Evolutionary conservation across 257 asterid species (phyloP).

Genomic region (Fraxinus pennsylvanica): DNA sequence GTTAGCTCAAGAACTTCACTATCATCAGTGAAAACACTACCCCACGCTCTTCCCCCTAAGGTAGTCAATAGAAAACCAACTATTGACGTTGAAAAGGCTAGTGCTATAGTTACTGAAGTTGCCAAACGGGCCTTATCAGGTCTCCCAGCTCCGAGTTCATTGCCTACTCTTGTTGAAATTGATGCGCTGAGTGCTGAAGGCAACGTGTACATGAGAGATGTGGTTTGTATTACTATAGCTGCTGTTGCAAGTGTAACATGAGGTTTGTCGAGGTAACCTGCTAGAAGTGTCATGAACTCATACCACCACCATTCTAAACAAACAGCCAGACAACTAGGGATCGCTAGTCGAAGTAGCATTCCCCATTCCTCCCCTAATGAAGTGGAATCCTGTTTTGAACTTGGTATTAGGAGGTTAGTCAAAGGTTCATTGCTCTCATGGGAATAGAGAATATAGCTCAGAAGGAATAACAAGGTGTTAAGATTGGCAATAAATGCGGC

Average conservation of each 20-base stretch:
- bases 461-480: constrained; percentile 59
- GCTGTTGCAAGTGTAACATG: constrained; percentile 80
- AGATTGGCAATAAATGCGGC: constrained; percentile 60
- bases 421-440: constrained; percentile 31
- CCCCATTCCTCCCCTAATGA: constrained; percentile 70
- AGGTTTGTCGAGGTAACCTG: constrained; percentile 83
- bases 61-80: constrained; percentile 75
- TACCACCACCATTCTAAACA: constrained; percentile 99
- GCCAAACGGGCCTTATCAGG: constrained; percentile 75
- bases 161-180: constrained; percentile 81
- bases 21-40: constrained; percentile 67
- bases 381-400: constrained; percentile 32
- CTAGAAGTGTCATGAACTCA: constrained; percentile 80
- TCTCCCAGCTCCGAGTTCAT: constrained; percentile 89
- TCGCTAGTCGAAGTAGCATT: constrained; percentile 59
- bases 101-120: constrained; percentile 56
- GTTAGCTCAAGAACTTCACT: constrained; percentile 68
- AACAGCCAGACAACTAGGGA: constrained; percentile 78
- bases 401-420: constrained; percentile 37
- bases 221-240: constrained; percentile 92
- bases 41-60: constrained; percentile 74
- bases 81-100: constrained; percentile 62
- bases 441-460: constrained; percentile 45
- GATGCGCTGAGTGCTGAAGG: constrained; percentile 92
- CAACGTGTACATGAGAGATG: constrained; percentile 90